Evolutionary conservation across 768 basidiomycete species (phyloP).

Genomic region (Leccinum uliginosum): DNA sequence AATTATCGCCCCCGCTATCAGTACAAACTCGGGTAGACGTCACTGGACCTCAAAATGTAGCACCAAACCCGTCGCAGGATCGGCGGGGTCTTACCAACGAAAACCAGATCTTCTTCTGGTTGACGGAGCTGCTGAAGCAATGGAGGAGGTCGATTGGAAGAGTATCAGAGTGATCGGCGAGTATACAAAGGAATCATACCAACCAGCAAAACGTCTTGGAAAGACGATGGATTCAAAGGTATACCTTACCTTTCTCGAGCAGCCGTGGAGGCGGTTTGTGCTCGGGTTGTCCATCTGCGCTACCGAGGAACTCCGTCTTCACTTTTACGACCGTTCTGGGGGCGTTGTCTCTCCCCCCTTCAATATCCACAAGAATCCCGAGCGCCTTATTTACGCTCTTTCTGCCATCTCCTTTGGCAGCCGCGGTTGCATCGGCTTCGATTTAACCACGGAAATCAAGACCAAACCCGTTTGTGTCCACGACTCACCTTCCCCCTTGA

Average conservation of each 20-base stretch:
- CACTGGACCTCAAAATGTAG: neutral
- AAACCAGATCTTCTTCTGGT: neutral
- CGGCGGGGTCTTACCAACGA: neutral
- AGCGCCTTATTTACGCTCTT: neutral
- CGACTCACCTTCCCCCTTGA: neutral
- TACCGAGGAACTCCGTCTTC: neutral
- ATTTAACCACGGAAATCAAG: neutral
- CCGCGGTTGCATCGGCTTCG: neutral
- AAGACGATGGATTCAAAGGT: neutral
- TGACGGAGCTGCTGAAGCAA: neutral
- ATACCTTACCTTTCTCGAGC: neutral
- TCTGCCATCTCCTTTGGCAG: neutral
- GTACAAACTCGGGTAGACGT: neutral
- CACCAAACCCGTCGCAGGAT: neutral
- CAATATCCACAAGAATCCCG: neutral
- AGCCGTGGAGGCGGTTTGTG: neutral
- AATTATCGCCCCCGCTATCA: too few species aligned
- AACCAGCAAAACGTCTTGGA: neutral
- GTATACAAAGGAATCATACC: neutral
- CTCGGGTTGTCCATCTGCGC: neutral
- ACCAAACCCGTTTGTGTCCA: neutral
- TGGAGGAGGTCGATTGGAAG: neutral
- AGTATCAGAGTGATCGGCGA: neutral
- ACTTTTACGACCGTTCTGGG: neutral
- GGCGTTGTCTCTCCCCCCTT: neutral